These are phyloP conservation scores for Pisolithus tinctorius DNA, from an alignment of 768 basidiomycete species.

Conservation along the genomic window DNA sequence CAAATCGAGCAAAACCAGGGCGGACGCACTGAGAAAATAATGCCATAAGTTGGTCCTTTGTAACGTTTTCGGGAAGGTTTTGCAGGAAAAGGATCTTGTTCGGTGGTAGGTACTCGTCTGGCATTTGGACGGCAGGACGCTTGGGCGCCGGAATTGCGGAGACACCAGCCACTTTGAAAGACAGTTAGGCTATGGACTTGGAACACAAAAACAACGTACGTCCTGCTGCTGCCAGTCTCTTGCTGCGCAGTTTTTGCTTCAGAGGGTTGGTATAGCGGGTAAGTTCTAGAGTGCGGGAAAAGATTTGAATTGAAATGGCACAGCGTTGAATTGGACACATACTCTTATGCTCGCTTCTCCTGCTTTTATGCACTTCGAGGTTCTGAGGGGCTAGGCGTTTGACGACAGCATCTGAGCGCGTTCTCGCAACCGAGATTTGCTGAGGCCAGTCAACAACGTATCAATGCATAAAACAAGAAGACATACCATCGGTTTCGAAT, in stretches of 20 bases:
- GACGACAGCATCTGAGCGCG: slow-evolving; percentile 87
- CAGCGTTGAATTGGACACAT: slow-evolving; percentile 16
- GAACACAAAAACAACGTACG: slow-evolving; percentile 35
- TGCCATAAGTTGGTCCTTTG: slow-evolving; percentile 84
- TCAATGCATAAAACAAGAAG: neutral
- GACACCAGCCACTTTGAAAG: slow-evolving; percentile 56
- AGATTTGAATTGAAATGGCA: neutral
- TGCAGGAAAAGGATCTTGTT: slow-evolving; percentile 99
- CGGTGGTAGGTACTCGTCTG: slow-evolving; percentile 98
- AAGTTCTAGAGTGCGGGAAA: slow-evolving; percentile 33
- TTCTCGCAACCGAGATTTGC: slow-evolving; percentile 93
- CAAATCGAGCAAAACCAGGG: neutral
- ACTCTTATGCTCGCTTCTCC: slow-evolving; percentile 83
- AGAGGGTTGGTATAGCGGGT: slow-evolving; percentile 88
- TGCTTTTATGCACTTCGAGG: slow-evolving; percentile 70
- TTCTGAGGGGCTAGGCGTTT: slow-evolving; percentile 59
- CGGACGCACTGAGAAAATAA: slow-evolving; percentile 82
- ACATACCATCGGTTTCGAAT: slow-evolving; percentile 92
- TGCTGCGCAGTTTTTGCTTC: slow-evolving; percentile 77
- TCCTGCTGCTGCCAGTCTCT: slow-evolving; percentile 67
- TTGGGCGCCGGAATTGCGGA: slow-evolving; percentile 60
- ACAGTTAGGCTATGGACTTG: slow-evolving; percentile 1
- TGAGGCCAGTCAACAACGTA: slow-evolving; percentile 23
- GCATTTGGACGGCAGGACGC: slow-evolving; percentile 90
- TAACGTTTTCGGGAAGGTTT: slow-evolving; percentile 89